Base-by-base conservation (phyloP, 441 rosid genomes). In the Hura crepitans region DNA sequence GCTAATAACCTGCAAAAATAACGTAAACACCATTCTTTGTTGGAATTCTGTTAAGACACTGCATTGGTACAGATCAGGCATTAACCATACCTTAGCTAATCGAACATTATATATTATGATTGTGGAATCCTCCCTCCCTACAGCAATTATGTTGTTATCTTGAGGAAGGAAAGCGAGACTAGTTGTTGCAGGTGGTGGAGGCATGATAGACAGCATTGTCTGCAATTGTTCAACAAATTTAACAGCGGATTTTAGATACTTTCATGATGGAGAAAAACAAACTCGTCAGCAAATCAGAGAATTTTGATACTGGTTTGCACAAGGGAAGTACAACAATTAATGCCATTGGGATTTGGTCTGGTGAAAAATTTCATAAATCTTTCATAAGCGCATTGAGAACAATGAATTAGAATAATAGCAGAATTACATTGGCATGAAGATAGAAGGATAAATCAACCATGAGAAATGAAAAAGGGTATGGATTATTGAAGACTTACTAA, bases 121-220 rank as follows among this genome's bases (percentile, higher is more conserved):
- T 8, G 83, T 77, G 30, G 85, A 84, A 65, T 89, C 85, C 1
- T 81, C 89, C 86, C 81, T 86, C 61, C 89, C 91, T 63, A 85
- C 70, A 59, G 87, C 89, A 77, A 86, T 57, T 61, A 86, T 74
- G 71, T 89, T 89, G 80, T 86, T 86, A 74, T 89, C 89, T 74
- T 61, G 85, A 74, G 91, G 94, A 60, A 81, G 79, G 79, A 86
- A 82, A 37, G 86, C 87, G 55, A 86, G 78, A 74, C 80, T 78
- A 14, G 94, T 84, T 49, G 94, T 79, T 11, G 82, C 86, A n/a
- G 94, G 87, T 33, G 91, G 78, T 49, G 91, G 80, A 35, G 84
- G 72, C 88, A 81, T 77, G 65, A 89, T 54, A 31, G 83, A 70
- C 50, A 61, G 37, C 82, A 89, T 82, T 15, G 72, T 78, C 94